Percentiles rank a stretch among this genome's conserved stretches.
Evolutionary conservation across 2,329 filamentous ascomycete species (phyloP).

Genomic region (Fusarium secorum): DNA sequence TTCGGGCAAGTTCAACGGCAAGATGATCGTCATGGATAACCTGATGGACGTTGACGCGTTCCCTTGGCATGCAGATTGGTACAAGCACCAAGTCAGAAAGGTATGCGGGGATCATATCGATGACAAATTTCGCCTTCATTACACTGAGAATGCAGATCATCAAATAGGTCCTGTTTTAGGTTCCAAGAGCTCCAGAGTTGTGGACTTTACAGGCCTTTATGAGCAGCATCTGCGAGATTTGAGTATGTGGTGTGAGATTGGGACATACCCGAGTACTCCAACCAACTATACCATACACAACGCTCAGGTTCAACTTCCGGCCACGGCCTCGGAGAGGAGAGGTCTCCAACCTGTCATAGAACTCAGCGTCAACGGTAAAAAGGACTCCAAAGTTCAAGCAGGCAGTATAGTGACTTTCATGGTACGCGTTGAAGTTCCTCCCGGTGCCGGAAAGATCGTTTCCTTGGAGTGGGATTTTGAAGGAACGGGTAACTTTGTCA

Average conservation of each 20-base stretch:
- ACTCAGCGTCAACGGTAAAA: rapidly evolving
- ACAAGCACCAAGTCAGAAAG: rapidly evolving
- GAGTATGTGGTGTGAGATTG: neutral
- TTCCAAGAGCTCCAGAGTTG: rapidly evolving
- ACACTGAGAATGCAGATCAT: neutral
- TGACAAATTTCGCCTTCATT: neutral
- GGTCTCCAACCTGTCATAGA: neutral
- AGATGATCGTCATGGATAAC: neutral
- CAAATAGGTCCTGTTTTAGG: rapidly evolving
- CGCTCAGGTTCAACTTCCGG: rapidly evolving
- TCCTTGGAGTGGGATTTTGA: neutral
- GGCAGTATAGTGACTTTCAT: rapidly evolving
- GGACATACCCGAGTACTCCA: rapidly evolving
- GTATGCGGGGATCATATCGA: rapidly evolving
- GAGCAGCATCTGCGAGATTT: neutral
- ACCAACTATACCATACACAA: neutral
- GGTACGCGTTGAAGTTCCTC: neutral
- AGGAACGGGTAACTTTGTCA: rapidly evolving
- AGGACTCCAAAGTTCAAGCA: rapidly evolving
- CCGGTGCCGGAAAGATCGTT: rapidly evolving
- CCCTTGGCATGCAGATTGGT: neutral
- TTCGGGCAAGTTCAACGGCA: neutral
- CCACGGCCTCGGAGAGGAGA: rapidly evolving
- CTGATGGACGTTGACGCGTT: neutral
- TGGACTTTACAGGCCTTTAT: neutral